Percentiles rank a stretch among this genome's conserved stretches.
phyloP scores from a whole-genome alignment of 2,329 filamentous ascomycete species.

The Blumeriella jaapii region DNA sequence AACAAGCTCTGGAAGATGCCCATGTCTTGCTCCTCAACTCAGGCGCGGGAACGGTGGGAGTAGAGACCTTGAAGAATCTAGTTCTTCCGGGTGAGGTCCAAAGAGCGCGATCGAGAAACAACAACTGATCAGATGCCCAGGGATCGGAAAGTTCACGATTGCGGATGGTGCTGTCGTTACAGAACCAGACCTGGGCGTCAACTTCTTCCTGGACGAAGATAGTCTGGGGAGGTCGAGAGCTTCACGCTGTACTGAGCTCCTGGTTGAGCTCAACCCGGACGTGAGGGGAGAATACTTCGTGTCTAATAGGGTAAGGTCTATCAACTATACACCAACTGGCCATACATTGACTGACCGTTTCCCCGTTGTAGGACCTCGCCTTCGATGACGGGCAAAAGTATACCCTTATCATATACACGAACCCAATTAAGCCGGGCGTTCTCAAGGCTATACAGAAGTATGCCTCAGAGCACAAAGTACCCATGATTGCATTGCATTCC shows the following conservation, averaged over 20 bases:
- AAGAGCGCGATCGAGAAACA: slow-evolving; percentile 2
- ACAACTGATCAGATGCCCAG: slow-evolving; percentile 29
- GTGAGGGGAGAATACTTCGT: slow-evolving; percentile 65
- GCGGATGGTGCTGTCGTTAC: slow-evolving; percentile 68
- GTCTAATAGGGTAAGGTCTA: slow-evolving; percentile 32
- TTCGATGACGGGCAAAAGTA: slow-evolving; percentile 33
- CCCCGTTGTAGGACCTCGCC: slow-evolving; percentile 12
- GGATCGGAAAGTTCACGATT: slow-evolving; percentile 85
- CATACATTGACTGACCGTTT: background rate
- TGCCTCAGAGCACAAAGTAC: slow-evolving; percentile 48
- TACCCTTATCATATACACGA: slow-evolving; percentile 49
- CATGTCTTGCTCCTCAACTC: slow-evolving; percentile 87
- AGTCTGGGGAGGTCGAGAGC: slow-evolving; percentile 69
- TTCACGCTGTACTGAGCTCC: slow-evolving; percentile 61
- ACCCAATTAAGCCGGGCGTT: slow-evolving; percentile 42
- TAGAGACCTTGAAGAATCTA: slow-evolving; percentile 94
- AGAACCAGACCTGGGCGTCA: slow-evolving; percentile 80
- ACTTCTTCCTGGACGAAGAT: slow-evolving; percentile 85
- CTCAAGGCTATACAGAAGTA: slow-evolving; percentile 39
- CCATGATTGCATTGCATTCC: slow-evolving; percentile 76
- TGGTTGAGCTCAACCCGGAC: slow-evolving; percentile 87
- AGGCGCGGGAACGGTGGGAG: slow-evolving; percentile 72
- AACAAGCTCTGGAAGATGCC: slow-evolving; percentile 79
- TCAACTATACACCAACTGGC: too few relatives aligned
- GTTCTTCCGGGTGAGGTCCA: slow-evolving; percentile 60